These are phyloP conservation scores for Panaeolus cyanescens DNA, from an alignment of 768 basidiomycete genomes.

Conservation along the genomic window DNA sequence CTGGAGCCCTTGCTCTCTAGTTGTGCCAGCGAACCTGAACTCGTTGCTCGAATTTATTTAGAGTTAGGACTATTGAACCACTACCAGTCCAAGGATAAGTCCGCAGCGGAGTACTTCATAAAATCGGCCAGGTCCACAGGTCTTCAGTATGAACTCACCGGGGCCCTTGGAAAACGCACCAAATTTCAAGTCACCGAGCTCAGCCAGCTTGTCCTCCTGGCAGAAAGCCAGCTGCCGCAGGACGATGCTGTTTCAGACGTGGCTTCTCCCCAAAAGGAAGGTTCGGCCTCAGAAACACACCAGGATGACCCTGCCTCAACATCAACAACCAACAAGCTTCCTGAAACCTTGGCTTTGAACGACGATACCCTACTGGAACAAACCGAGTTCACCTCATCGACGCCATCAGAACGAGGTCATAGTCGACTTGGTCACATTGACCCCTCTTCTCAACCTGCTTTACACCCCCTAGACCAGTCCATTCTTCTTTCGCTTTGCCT, in stretches of 20 bases:
- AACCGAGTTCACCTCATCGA: constrained; percentile 86
- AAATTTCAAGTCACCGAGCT: constrained; percentile 87
- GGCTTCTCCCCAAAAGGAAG: constrained; percentile 10
- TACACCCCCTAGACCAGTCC: constrained; percentile 93
- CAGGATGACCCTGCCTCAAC: constrained; percentile 10
- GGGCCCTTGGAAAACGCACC: constrained; percentile 90
- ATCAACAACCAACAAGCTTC: constrained; percentile 39
- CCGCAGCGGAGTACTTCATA: constrained; percentile 77
- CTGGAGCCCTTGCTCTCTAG: constrained; percentile 41
- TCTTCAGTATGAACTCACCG: constrained; percentile 88
- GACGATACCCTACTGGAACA: constrained; percentile 96
- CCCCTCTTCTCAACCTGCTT: constrained; percentile 79
- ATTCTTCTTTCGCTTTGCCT: constrained; percentile 91
- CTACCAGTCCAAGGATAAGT: constrained; percentile 70
- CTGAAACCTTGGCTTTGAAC: constrained; percentile 84
- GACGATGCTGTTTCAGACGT: constrained; percentile 21
- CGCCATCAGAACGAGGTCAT: constrained; percentile 44
- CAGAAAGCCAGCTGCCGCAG: constrained; percentile 66
- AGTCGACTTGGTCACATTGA: constrained; percentile 66
- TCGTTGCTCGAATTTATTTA: constrained; percentile 67
- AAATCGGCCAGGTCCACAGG: constrained; percentile 76
- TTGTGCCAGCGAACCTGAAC: constrained; percentile 56
- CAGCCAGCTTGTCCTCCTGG: constrained; percentile 90
- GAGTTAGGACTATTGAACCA: constrained; percentile 85
- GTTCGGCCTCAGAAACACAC: constrained; percentile 6